Conservation (phyloP, 2,329 filamentous ascomycete species). For the Cordyceps pruinosa region DNA sequence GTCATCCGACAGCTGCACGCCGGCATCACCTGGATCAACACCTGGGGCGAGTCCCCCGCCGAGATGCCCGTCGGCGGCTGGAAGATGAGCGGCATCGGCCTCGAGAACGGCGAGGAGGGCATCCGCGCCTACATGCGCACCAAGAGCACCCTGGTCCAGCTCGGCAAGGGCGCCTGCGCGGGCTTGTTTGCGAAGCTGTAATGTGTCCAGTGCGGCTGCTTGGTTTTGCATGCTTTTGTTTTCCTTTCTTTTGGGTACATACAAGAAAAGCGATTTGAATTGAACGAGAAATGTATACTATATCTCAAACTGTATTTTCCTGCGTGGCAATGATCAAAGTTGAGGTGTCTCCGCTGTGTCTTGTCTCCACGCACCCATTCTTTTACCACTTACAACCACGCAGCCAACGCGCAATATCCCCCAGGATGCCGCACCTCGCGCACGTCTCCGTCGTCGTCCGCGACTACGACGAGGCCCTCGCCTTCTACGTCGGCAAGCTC, state of each 20-base stretch:
- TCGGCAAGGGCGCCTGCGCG: constrained; percentile 57
- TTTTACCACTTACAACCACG: neutral
- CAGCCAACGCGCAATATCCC: neutral
- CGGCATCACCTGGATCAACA: constrained; percentile 88
- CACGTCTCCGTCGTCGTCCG: constrained; percentile 14
- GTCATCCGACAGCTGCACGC: constrained; percentile 67
- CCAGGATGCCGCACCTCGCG: constrained; percentile 13
- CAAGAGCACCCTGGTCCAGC: constrained; percentile 83
- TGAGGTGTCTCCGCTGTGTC: neutral
- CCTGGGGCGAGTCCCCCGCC: constrained; percentile 85
- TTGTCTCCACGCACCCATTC: neutral
- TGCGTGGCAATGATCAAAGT: neutral
- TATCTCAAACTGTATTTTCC: neutral
- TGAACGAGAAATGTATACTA: neutral
- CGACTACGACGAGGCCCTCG: constrained; percentile 16
- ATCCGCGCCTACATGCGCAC: constrained; percentile 78
- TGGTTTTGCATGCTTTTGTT: neutral
- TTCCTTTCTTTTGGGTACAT: neutral
- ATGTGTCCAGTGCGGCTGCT: neutral
- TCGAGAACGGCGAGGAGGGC: constrained; percentile 77
- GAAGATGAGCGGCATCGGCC: constrained; percentile 83
- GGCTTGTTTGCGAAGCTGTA: constrained; percentile 64
- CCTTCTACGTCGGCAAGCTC: constrained; percentile 15
- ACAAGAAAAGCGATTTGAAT: constrained; percentile 3
- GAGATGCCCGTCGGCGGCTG: constrained; percentile 91